Base-by-base conservation (phyloP, 306 rosid species). In the Ammopiptanthus mongolicus region DNA sequence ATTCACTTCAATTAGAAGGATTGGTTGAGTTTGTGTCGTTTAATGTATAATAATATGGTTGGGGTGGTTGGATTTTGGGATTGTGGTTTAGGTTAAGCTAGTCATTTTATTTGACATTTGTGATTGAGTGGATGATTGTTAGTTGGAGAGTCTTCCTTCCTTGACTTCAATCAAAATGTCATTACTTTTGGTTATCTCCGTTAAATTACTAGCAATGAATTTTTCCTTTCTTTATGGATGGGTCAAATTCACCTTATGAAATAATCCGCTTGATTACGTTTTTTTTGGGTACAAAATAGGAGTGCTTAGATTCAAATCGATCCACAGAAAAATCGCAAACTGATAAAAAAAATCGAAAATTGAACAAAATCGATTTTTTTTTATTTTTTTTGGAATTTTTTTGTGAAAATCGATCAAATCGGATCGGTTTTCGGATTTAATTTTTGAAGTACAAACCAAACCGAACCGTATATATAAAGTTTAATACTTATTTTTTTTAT, bases 131-230 rank as follows among this genome's bases (percentile, higher is more conserved):
- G 60, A 78, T 84, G 84, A 63, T 73, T 46, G 84, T 65, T 41
- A 69, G 55, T 5, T 58, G 66, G 69, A 61, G 42, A 61, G 42
- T 58, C 11, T 58, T 36, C 74, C 78, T 74, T 78, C 73, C 83
- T 29, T 73, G 88, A 87, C 84, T 73, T 86, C 78, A 74, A 80
- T 81, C 80, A 53, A 58, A 78, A 80, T 75, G 59, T 60, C 44
- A 50, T 42, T 42, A 42, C 58, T 73, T 55, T 42, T 84, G 44
- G 29, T 31, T 17, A 44, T 57, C 34, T 77, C 65, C 29, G 46
- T 46, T 48, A 61, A 22, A 8, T 23, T 36, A 18, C 41, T 25
- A 51, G 33, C 47, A 58, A 60, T 60, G 78, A 22, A 75, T 62
- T 21, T 31, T 50, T 65, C 9, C 22, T 61, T 53, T 51, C 18